phyloP scores from a whole-genome alignment of 768 basidiomycete species.

The Gymnopilus junonius region DNA sequence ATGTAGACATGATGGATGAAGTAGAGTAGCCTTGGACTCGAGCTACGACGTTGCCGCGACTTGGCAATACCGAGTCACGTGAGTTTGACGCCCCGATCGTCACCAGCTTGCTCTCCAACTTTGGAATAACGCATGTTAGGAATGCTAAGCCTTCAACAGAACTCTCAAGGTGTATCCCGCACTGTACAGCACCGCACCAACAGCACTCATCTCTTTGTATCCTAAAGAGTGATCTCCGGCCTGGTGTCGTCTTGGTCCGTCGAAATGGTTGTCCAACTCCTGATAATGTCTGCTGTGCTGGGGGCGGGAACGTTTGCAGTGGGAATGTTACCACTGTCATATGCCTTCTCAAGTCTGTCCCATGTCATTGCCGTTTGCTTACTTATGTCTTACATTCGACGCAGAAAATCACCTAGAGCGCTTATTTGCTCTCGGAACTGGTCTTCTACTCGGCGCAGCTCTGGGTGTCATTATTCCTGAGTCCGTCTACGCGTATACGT shows the following conservation, averaged over 20 bases:
- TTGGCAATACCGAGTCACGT: neutral
- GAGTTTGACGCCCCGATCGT: neutral
- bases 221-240: neutral
- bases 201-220: neutral
- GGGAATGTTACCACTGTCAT: slow-evolving; percentile 77
- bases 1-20: slow-evolving; percentile 57
- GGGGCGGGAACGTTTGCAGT: slow-evolving; percentile 67
- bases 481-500: slow-evolving; percentile 48
- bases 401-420: slow-evolving; percentile 45
- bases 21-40: neutral
- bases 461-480: slow-evolving; percentile 94
- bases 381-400: slow-evolving; percentile 9
- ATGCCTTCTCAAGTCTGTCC: slow-evolving; percentile 69
- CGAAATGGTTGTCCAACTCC: slow-evolving; percentile 43
- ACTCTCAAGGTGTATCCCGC: neutral
- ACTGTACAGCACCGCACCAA: neutral
- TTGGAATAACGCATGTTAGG: neutral
- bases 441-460: slow-evolving; percentile 87
- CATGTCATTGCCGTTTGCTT: slow-evolving; percentile 12
- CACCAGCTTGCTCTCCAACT: neutral
- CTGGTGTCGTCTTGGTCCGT: neutral
- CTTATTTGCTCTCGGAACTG: slow-evolving; percentile 69
- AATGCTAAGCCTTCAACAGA: neutral
- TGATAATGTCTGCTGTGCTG: slow-evolving; percentile 63
- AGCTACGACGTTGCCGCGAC: neutral